Conservation (phyloP, 768 basidiomycete genomes). For the Suillus spraguei region DNA sequence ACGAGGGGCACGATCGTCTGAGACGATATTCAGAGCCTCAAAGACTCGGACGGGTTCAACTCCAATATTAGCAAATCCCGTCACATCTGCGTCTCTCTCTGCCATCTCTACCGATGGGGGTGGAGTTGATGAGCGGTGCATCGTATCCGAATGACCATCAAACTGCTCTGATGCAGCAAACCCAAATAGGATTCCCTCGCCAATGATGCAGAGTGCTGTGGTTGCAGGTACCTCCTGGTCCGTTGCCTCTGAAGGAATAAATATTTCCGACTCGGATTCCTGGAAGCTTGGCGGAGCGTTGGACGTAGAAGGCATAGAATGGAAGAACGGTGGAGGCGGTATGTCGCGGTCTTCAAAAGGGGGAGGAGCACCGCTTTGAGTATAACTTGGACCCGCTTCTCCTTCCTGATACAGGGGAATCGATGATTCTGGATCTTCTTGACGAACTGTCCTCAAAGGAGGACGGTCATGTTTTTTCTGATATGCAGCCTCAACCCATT, state of each 20-base stretch:
- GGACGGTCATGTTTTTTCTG: slow-evolving; percentile 88
- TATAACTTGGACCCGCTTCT: slow-evolving; percentile 75
- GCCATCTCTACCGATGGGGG: slow-evolving; percentile 81
- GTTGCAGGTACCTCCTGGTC: slow-evolving; percentile 32
- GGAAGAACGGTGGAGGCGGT: slow-evolving; percentile 67
- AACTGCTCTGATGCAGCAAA: slow-evolving; percentile 74
- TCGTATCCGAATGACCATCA: slow-evolving; percentile 75
- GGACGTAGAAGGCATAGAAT: slow-evolving; percentile 61
- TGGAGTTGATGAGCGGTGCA: slow-evolving; percentile 65
- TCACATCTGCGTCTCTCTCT: slow-evolving; percentile 69
- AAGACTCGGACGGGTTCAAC: slow-evolving; percentile 58
- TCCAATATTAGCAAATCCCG: slow-evolving; percentile 59
- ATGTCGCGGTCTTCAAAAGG: slow-evolving; percentile 85
- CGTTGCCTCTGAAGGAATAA: slow-evolving; percentile 51
- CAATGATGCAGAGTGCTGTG: slow-evolving; percentile 47
- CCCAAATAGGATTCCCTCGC: slow-evolving; percentile 81
- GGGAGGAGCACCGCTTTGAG: slow-evolving; percentile 68
- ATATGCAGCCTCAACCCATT: slow-evolving; percentile 72
- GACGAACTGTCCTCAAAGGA: slow-evolving; percentile 67
- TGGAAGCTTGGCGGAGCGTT: slow-evolving; percentile 70
- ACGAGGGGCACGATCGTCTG: slow-evolving; percentile 35
- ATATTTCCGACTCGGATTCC: slow-evolving; percentile 79
- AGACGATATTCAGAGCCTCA: slow-evolving; percentile 58
- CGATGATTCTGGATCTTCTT: slow-evolving; percentile 62
- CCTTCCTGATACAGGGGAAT: slow-evolving; percentile 71